Conservation (phyloP, 805 yeast genomes). For the Pichia manshurica region DNA sequence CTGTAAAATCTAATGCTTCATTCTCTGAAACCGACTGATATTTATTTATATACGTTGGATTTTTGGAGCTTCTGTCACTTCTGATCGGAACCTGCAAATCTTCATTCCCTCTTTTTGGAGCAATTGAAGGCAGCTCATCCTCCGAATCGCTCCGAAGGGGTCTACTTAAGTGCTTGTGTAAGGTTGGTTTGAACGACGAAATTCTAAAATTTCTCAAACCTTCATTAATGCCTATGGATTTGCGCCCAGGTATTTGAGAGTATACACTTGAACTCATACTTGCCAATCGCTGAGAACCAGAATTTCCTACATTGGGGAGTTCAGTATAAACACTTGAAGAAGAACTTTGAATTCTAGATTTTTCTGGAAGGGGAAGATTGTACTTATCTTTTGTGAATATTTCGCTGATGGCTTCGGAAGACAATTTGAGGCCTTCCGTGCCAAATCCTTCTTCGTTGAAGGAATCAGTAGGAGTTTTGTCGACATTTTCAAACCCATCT, state of each 20-base stretch:
- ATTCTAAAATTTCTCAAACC: constrained; percentile 11
- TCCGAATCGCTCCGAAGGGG: neutral
- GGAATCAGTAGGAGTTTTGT: constrained; percentile 10
- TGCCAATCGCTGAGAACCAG: constrained; percentile 2
- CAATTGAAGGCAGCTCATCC: neutral
- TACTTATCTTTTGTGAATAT: neutral
- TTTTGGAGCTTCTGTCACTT: neutral
- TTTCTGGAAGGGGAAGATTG: neutral
- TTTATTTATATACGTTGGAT: neutral
- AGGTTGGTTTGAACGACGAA: constrained; percentile 4
- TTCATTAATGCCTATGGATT: neutral
- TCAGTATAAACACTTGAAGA: constrained; percentile 23
- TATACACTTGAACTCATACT: constrained; percentile 12
- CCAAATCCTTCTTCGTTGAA: neutral
- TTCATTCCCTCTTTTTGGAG: neutral
- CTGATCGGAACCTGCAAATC: neutral
- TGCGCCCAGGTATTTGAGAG: constrained; percentile 5
- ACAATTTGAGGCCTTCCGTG: constrained; percentile 3
- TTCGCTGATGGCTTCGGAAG: neutral
- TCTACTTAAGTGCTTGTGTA: constrained; percentile 5
- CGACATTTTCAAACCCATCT: neutral
- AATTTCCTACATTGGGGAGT: constrained; percentile 1
- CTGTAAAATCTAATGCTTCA: constrained; percentile 7
- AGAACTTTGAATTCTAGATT: constrained; percentile 11
- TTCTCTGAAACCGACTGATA: constrained; percentile 7